phyloP scores from a whole-genome alignment of 23 red algal genomes.

The Cyanidioschyzon merolae region DNA sequence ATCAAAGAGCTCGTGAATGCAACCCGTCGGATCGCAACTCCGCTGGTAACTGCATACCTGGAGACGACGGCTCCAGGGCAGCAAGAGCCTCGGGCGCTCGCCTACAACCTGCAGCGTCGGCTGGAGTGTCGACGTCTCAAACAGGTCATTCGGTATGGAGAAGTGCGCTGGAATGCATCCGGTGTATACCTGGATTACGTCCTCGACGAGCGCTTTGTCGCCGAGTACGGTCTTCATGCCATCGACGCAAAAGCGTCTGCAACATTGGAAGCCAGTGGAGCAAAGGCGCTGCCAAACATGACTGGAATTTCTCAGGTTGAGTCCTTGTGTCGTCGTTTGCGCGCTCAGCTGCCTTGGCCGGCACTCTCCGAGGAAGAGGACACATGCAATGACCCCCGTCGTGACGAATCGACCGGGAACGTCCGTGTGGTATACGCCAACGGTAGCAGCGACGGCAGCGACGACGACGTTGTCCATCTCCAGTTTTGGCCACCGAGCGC shows the following conservation, averaged over 20 bases:
- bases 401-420: neutral
- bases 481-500: neutral
- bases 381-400: neutral
- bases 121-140: slow-evolving; percentile 59
- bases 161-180: slow-evolving; percentile 50
- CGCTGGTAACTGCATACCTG: slow-evolving; percentile 59
- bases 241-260: neutral
- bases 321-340: neutral
- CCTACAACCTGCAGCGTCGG: slow-evolving; percentile 64
- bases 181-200: slow-evolving; percentile 54
- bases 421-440: no score
- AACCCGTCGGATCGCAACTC: slow-evolving; percentile 63
- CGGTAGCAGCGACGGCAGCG: neutral
- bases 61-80: slow-evolving; percentile 8
- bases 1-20: slow-evolving; percentile 99
- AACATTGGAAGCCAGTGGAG: neutral
- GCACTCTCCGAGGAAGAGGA: no score
- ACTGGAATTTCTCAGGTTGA: no score
- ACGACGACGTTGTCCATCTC: neutral
- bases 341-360: neutral
- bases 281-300: no score
- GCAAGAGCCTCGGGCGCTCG: slow-evolving; percentile 28
- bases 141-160: slow-evolving; percentile 52
- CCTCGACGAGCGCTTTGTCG: neutral
- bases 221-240: neutral